Percentiles rank a stretch among this genome's conserved stretches.
phyloP scores from a whole-genome alignment of 2,329 filamentous ascomycete species.

The Aspergillus viridinutans region DNA sequence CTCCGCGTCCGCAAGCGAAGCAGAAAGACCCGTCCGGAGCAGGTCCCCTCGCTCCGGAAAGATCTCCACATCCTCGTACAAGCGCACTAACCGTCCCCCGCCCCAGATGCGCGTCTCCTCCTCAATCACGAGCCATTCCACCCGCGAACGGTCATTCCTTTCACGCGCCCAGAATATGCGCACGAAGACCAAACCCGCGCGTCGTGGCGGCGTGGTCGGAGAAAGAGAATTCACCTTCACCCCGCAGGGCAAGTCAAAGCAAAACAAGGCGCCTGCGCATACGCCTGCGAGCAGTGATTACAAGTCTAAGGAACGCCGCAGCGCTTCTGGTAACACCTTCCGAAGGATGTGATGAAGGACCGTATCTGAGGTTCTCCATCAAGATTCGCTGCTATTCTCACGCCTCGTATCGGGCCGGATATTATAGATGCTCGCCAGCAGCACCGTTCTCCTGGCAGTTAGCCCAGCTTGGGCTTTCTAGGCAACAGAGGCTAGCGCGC shows the following conservation, averaged over 20 bases:
- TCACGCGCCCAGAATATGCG: conserved; percentile 48
- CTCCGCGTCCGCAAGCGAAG: conserved; percentile 30
- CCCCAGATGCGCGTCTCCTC: conserved; percentile 57
- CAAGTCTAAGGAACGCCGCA: conserved; percentile 42
- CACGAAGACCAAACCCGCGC: conserved; percentile 29
- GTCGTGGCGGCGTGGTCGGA: conserved; percentile 38
- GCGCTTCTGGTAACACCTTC: conserved; percentile 48
- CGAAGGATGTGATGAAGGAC: conserved; percentile 37
- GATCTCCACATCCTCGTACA: conserved; percentile 55
- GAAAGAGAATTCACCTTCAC: conserved; percentile 59
- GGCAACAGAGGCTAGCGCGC: not conserved
- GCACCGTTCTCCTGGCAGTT: not conserved
- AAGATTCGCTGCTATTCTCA: not conserved
- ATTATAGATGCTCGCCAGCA: not conserved
- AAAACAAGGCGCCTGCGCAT: conserved; percentile 17
- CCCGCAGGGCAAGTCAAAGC: conserved; percentile 45
- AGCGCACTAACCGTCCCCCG: conserved; percentile 46
- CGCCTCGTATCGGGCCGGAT: not conserved
- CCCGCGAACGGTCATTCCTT: conserved; percentile 55
- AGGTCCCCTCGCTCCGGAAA: conserved; percentile 34
- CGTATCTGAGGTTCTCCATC: not conserved
- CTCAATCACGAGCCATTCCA: conserved; percentile 42
- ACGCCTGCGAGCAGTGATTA: conserved; percentile 16
- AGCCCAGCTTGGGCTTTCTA: not conserved
- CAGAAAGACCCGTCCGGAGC: conserved; percentile 22